phyloP scores from a whole-genome alignment of 78 protist species.

The Tieghemostelium lacteum region DNA sequence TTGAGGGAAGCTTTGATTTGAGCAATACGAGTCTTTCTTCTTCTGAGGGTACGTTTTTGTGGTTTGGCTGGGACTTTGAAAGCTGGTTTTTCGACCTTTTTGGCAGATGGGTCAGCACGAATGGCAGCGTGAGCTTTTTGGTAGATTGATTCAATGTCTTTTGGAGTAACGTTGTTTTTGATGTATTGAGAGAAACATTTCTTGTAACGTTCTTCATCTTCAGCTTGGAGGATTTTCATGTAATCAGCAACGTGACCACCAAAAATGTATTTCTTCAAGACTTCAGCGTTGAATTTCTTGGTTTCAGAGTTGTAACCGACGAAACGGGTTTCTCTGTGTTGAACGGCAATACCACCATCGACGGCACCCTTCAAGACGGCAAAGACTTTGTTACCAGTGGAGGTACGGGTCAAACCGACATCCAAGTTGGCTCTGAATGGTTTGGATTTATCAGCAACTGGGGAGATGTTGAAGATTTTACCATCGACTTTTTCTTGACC shows the following conservation, averaged over 20 bases:
- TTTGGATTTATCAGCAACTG: constrained; percentile 83
- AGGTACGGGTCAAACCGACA: constrained; percentile 97
- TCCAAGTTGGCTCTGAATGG: constrained; percentile 98
- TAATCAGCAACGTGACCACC: constrained; percentile 98
- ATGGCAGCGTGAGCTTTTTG: constrained; percentile 92
- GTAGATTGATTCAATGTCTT: constrained; percentile 93
- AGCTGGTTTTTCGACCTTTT: constrained; percentile 4
- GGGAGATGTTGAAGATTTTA: constrained; percentile 83
- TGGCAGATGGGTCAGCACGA: constrained; percentile 91
- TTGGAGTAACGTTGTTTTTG: constrained; percentile 88
- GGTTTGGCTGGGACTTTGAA: constrained; percentile 35
- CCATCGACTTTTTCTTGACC: constrained; percentile 90
- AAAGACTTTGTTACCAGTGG: constrained; percentile 96
- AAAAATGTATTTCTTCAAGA: constrained; percentile 91
- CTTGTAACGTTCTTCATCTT: constrained; percentile 92
- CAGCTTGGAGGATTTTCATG: constrained; percentile 96
- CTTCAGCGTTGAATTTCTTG: constrained; percentile 90
- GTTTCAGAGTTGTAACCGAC: constrained; percentile 94
- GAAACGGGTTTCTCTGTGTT: constrained; percentile 97
- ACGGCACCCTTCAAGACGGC: constrained; percentile 96
- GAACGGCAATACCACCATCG: constrained; percentile 98
- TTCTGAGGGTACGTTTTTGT: constrained; percentile 69
- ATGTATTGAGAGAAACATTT: constrained; percentile 92
- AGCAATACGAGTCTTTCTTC: constrained; percentile 42
- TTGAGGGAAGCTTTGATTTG: constrained; percentile 53